Base-by-base conservation (phyloP, 352 stramenopile genomes). In the Phytophthora brassicae region DNA sequence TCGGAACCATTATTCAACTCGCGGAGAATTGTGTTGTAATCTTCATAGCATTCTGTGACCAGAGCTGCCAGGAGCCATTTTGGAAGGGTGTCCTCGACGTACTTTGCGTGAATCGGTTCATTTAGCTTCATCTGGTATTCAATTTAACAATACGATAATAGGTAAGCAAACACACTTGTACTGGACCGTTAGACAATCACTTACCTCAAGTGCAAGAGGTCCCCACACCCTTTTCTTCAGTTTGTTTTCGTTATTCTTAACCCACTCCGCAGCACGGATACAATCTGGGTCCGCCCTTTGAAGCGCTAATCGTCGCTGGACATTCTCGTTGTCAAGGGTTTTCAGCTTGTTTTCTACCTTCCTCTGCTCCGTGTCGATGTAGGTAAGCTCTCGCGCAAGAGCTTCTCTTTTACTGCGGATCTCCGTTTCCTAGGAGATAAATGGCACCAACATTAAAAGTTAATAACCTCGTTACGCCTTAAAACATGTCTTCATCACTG, bases 171-270 rank as follows among this genome's bases (percentile, higher is more conserved):
- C 17, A 20, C 8, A 9, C 38, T 14, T 6, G 19, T 33, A 19
- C 29, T 24, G 31, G 29, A 29, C 12, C 8, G 2, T 24, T 17
- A 4, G 28, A n/a, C 16, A 31, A 57, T 52, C 13, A 9, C 54
- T 44, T 54, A 89, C 77, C 68, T 96, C 84, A 3, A 94, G 71
- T 19, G 84, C 86, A 29, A 96, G 70, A 0, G 87, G 87, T 0
- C 87, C 87, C 85, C 86, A 96, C 0, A 94, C 87, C 54, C 89
- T 90, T 17, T 83, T 74, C 49, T 86, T 77, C 3, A 96, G 64
- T 20, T 76, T 75, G 54, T 84, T 53, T 20, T 79, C 70, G 41
- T 96, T 94, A 9, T 77, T 68, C 50, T 88, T 75, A 28, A 92
- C 73, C 87, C 87, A 96, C 4, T 94, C 81, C 0, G 80, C 77